Percentiles rank a stretch among this genome's conserved stretches.
These are phyloP conservation scores for Ormosia emarginata DNA, from an alignment of 306 rosid genomes.

Conservation along the genomic window DNA sequence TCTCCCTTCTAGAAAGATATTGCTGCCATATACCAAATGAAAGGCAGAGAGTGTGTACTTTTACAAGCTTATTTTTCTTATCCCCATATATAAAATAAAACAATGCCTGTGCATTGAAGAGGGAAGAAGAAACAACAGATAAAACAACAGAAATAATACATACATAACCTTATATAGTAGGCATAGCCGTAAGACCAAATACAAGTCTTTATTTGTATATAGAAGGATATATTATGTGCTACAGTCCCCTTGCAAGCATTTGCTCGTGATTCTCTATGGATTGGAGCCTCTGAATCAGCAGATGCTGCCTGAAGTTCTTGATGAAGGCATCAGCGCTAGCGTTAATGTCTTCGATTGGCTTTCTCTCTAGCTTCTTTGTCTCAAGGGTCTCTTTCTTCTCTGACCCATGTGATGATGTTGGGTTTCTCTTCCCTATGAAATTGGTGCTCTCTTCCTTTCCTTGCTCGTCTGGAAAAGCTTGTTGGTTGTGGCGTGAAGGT, in stretches of 20 bases:
- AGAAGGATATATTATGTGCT: background rate
- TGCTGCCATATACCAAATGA: background rate
- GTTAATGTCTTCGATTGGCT: conserved; percentile 57
- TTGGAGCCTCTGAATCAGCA: conserved; percentile 77
- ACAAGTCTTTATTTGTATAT: background rate
- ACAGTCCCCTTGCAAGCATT: conserved; percentile 57
- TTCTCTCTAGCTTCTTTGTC: conserved; percentile 49
- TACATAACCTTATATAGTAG: background rate
- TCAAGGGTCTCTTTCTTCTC: conserved; percentile 28
- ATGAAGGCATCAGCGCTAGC: conserved; percentile 83
- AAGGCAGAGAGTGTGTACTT: background rate
- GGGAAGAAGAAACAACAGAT: background rate
- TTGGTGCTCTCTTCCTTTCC: conserved; percentile 16
- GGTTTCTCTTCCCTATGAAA: conserved; percentile 27
- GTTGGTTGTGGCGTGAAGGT: background rate
- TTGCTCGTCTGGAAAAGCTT: background rate
- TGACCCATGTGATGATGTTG: background rate
- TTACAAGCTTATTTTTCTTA: background rate
- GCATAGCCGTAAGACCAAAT: background rate
- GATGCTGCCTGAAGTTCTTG: conserved; percentile 79
- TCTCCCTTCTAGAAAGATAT: too few species aligned
- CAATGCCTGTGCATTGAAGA: background rate
- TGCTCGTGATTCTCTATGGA: conserved; percentile 73
- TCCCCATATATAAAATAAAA: background rate
- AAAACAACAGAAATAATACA: background rate